These are phyloP conservation scores for Aspergillus alliaceus DNA, from an alignment of 2,329 filamentous ascomycete species.

Conservation along the genomic window DNA sequence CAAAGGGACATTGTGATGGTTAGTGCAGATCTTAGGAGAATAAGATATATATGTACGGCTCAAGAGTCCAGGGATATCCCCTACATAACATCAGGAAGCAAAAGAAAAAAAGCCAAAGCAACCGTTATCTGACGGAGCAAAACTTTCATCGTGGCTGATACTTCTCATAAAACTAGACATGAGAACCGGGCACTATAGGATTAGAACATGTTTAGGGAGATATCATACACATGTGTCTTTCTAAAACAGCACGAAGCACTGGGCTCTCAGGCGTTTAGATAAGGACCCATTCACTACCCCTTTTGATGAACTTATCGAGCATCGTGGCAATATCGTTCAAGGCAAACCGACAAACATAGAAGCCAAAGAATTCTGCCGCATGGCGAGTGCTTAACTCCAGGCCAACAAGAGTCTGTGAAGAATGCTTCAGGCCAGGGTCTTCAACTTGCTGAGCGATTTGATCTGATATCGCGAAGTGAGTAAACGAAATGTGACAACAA, in stretches of 20 bases:
- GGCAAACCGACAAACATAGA: slow-evolving; percentile 95
- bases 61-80: neutral
- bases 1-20: neutral
- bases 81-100: neutral
- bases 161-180: neutral
- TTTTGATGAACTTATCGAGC: slow-evolving; percentile 95
- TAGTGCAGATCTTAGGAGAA: neutral
- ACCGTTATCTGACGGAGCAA: neutral
- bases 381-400: slow-evolving; percentile 90
- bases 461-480: slow-evolving; percentile 55
- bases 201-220: neutral
- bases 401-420: slow-evolving; percentile 90
- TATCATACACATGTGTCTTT: neutral
- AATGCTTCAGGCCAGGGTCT: slow-evolving; percentile 87
- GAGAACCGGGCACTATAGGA: neutral
- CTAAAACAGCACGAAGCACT: neutral
- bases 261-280: slow-evolving; percentile 35
- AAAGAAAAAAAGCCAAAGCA: neutral
- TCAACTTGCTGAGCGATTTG: slow-evolving; percentile 96
- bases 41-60: neutral
- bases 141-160: neutral
- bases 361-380: slow-evolving; percentile 95
- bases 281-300: slow-evolving; percentile 91
- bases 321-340: slow-evolving; percentile 78
- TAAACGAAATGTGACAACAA: slow-evolving; percentile 8